Percentiles rank a stretch among this genome's conserved stretches.
These are phyloP conservation scores for Haplosporangium sp. DNA, from an alignment of 371 early-diverging fungal species.

Conservation along the genomic window DNA sequence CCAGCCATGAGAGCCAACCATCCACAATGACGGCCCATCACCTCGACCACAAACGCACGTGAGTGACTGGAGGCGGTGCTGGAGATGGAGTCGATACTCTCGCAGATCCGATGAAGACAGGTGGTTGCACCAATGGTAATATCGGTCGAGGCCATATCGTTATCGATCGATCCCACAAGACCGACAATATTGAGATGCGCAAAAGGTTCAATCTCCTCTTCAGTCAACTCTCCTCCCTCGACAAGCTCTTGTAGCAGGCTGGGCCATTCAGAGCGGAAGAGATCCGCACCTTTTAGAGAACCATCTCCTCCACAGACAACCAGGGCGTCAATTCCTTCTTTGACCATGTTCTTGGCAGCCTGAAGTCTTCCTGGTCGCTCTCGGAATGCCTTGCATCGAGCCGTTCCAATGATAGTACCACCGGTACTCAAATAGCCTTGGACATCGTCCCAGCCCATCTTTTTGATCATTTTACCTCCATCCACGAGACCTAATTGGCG, in stretches of 20 bases:
- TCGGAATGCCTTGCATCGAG: constrained; percentile 91
- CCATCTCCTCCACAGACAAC: constrained; percentile 99
- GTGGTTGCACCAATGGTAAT: constrained; percentile 98
- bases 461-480: constrained; percentile 89
- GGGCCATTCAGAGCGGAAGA: constrained; percentile 94
- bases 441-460: constrained; percentile 93
- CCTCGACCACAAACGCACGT: constrained; percentile 99
- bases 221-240: constrained; percentile 60
- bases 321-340: constrained; percentile 94
- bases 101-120: constrained; percentile 97
- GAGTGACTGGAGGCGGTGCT: constrained; percentile 97
- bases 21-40: constrained; percentile 99
- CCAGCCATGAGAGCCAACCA: constrained; percentile 99
- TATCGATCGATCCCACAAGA: constrained; percentile 96
- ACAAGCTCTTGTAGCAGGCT: constrained; percentile 83
- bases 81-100: constrained; percentile 93
- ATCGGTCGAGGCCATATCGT: constrained; percentile 97
- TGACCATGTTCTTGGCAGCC: constrained; percentile 90
- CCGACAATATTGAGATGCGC: constrained; percentile 92
- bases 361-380: constrained; percentile 89
- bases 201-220: constrained; percentile 68
- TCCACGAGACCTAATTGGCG: constrained; percentile 84
- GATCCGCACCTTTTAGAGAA: constrained; percentile 96
- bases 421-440: constrained; percentile 86
- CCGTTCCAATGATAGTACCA: constrained; percentile 98